Conservation (phyloP, 2,329 filamentous ascomycete species). For the Colletotrichum zoysiae region DNA sequence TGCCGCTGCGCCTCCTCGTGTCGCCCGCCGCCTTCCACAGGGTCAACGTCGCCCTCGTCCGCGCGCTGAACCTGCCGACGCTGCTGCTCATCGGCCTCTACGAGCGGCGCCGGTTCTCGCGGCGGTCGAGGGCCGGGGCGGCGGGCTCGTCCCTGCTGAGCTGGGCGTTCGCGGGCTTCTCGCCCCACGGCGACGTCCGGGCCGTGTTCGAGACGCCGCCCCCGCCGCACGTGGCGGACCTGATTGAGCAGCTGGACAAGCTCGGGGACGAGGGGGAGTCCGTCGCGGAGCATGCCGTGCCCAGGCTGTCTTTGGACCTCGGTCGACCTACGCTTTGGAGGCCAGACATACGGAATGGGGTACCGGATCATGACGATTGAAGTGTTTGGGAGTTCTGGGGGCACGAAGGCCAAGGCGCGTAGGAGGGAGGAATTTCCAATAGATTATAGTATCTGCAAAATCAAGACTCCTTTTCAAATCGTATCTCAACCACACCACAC, state of each 20-base stretch:
- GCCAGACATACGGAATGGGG: constrained; percentile 13
- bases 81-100: constrained; percentile 71
- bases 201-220: constrained; percentile 71
- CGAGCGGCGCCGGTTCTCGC: constrained; percentile 64
- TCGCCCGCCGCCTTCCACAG: constrained; percentile 76
- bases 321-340: constrained; percentile 14
- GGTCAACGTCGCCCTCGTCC: constrained; percentile 75
- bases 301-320: constrained; percentile 8
- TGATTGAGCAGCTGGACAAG: constrained; percentile 46
- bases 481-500: background rate
- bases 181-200: constrained; percentile 71
- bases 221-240: constrained; percentile 56
- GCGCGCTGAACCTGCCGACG: constrained; percentile 72
- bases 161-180: constrained; percentile 49
- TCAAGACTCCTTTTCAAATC: background rate
- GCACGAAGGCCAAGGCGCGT: background rate
- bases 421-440: background rate
- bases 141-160: constrained; percentile 12
- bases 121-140: constrained; percentile 57
- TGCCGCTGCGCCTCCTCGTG: constrained; percentile 74
- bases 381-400: too few relatives aligned
- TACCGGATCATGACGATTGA: constrained; percentile 30
- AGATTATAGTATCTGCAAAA: background rate
- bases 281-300: constrained; percentile 6
- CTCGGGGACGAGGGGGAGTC: constrained; percentile 22